These are phyloP conservation scores for Microsporum audouinii DNA, from an alignment of 2,329 filamentous ascomycete genomes.

Conservation along the genomic window DNA sequence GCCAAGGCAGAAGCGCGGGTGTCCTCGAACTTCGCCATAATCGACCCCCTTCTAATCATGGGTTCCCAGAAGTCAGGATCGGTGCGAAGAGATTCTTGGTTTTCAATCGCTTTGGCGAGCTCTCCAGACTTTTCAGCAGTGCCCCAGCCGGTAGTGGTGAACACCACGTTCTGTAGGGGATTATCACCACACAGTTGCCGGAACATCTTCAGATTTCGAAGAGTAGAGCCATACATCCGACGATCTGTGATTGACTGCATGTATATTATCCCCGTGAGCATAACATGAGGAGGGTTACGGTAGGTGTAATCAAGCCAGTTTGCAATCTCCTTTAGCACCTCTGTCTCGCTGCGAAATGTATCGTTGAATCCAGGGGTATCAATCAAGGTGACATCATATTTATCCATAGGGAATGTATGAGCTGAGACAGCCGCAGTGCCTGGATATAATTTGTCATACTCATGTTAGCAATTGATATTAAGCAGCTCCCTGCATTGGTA, in stretches of 20 bases:
- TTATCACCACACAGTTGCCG: constrained; percentile 6
- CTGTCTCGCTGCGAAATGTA: constrained; percentile 5
- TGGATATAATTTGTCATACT: background rate
- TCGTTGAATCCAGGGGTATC: constrained; percentile 16
- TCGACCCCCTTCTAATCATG: constrained; percentile 6
- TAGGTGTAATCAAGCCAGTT: constrained; percentile 8
- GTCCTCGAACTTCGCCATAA: constrained; percentile 2
- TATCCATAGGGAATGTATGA: background rate
- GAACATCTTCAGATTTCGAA: constrained; percentile 6
- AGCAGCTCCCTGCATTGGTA: background rate
- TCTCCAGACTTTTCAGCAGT: constrained; percentile 6
- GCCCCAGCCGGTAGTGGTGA: constrained; percentile 6
- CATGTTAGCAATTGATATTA: background rate
- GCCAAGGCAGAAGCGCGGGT: background rate
- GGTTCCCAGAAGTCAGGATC: constrained; percentile 6
- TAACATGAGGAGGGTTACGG: constrained; percentile 5
- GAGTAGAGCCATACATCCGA: constrained; percentile 7
- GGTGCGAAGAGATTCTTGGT: background rate
- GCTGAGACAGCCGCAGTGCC: constrained; percentile 4
- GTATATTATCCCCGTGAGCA: constrained; percentile 7
- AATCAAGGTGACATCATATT: constrained; percentile 9
- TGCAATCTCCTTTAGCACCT: constrained; percentile 4
- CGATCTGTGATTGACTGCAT: constrained; percentile 6
- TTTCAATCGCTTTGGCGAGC: constrained; percentile 1
- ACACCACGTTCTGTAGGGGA: constrained; percentile 3